Base-by-base conservation (phyloP, 495 filamentous ascomycete genomes). In the Neurospora discreta region DNA sequence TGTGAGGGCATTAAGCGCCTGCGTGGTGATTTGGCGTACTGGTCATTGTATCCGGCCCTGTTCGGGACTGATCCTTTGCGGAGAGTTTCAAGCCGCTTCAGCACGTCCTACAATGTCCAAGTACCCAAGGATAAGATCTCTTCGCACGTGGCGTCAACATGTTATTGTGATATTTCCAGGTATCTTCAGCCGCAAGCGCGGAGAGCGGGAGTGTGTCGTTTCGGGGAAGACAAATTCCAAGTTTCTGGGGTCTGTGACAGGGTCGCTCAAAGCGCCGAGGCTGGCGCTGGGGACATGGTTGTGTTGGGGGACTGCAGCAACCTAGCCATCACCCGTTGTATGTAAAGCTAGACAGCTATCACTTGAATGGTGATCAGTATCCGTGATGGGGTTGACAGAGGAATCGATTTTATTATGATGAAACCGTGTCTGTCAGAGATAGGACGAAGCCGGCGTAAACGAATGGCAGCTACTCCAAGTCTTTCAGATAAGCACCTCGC, bases 371-470 rank as follows among this genome's bases (percentile, higher is more conserved):
- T 65, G 26, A 65, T 65, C 30, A 36, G 23, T 36, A 30, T 65
- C 52, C 52, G 26, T 65, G 52, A 33, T 65, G 23, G 33, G 26
- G 52, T 65, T 26, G 52, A 36, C 16, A 33, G 26, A 65, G 26
- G 23, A 18, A 77, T 72, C 52, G 40, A 60, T 58, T 23, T 67
- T 68, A 68, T 69, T 74, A 75, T 75, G 65, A 39, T 79, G 78
- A 79, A 80, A 80, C 78, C 40, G 74, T 77, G 16, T 74, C 74
- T 78, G 79, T 80, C 30, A 73, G 77, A 80, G 75, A 68, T 42
- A 43, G 43, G 52, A 78, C 78, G 78, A 79, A 78, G 77, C 71
- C 44, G 65, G 39, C 67, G 75, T 69, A 5, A 23, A 23, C 43
- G 42, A 71, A 70, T 58, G 39, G 65, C 72, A 74, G 52, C 26